Conservation (phyloP, 306 rosid genomes). For the Psophocarpus tetragonolobus region DNA sequence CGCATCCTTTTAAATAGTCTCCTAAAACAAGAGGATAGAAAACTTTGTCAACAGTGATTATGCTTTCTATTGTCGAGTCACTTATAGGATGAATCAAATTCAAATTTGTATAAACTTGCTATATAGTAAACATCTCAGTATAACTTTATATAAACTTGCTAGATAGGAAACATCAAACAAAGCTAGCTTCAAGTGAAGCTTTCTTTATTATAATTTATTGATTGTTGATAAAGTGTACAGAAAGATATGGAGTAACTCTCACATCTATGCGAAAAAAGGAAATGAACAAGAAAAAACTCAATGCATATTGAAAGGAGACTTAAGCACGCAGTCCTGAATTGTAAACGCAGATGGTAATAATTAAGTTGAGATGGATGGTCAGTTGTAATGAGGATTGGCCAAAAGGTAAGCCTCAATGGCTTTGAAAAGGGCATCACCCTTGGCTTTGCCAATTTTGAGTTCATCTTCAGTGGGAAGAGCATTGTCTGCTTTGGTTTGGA, state of each 20-base stretch:
- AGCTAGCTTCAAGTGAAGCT: too few relatives aligned
- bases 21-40: too few relatives aligned
- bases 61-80: too few relatives aligned
- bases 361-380: not conserved
- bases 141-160: too few relatives aligned
- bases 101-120: too few relatives aligned
- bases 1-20: too few relatives aligned
- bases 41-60: too few relatives aligned
- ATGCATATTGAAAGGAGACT: not conserved
- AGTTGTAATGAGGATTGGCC: constrained; percentile 40
- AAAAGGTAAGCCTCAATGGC: constrained; percentile 47
- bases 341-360: too few relatives aligned
- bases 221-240: not conserved
- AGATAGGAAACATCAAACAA: too few relatives aligned
- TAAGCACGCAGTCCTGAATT: too few relatives aligned
- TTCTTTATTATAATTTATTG: not conserved
- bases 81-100: too few relatives aligned
- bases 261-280: not conserved
- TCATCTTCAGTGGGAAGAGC: not conserved
- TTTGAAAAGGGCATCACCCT: constrained; percentile 44
- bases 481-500: not conserved
- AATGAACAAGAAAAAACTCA: not conserved
- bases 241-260: not conserved
- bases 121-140: too few relatives aligned
- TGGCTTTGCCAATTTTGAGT: constrained; percentile 34